phyloP scores from a whole-genome alignment of 2,329 filamentous ascomycete species.

The Ophiostoma fasciatum region DNA sequence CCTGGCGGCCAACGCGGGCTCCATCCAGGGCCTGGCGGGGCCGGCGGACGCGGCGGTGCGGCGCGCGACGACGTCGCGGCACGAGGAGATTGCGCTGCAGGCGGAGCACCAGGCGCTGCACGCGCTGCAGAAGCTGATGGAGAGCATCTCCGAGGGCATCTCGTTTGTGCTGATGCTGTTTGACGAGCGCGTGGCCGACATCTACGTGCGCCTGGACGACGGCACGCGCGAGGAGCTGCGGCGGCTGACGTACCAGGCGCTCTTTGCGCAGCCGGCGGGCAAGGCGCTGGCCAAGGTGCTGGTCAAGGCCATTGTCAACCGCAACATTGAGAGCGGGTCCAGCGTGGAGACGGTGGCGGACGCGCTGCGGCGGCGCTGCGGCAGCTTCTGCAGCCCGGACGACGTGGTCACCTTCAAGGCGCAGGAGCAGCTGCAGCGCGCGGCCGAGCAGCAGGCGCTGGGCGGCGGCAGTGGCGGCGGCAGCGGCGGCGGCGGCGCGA shows the following conservation, averaged over 20 bases:
- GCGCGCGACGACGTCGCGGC: slow-evolving; percentile 62
- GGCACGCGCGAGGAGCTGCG: slow-evolving; percentile 52
- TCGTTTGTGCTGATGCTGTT: slow-evolving; percentile 92
- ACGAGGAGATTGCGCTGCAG: slow-evolving; percentile 84
- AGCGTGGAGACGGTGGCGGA: slow-evolving; percentile 97
- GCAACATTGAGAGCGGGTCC: slow-evolving; percentile 90
- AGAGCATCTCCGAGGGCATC: slow-evolving; percentile 88
- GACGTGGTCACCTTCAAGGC: slow-evolving; percentile 98
- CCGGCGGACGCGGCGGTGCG: slow-evolving; percentile 77
- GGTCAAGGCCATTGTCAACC: slow-evolving; percentile 95
- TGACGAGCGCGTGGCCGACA: slow-evolving; percentile 83
- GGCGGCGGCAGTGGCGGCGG: no score
- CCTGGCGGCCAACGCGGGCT: slow-evolving; percentile 70
- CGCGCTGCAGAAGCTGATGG: slow-evolving; percentile 70
- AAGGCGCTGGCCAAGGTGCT: slow-evolving; percentile 85
- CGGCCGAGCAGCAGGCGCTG: slow-evolving; percentile 59
- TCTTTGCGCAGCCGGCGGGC: slow-evolving; percentile 68
- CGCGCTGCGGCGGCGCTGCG: slow-evolving; percentile 78
- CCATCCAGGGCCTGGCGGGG: slow-evolving; percentile 88
- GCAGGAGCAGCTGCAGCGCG: slow-evolving; percentile 83
- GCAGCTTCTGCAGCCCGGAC: slow-evolving; percentile 93
- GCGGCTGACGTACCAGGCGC: slow-evolving; percentile 69
- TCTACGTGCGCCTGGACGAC: slow-evolving; percentile 62
- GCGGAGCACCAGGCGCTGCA: slow-evolving; percentile 89
- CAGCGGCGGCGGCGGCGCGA: slow-evolving; percentile 66